Percentiles rank a stretch among this genome's conserved stretches.
Conservation (phyloP, 352 stramenopile species). For the Pythium myriotylum region DNA sequence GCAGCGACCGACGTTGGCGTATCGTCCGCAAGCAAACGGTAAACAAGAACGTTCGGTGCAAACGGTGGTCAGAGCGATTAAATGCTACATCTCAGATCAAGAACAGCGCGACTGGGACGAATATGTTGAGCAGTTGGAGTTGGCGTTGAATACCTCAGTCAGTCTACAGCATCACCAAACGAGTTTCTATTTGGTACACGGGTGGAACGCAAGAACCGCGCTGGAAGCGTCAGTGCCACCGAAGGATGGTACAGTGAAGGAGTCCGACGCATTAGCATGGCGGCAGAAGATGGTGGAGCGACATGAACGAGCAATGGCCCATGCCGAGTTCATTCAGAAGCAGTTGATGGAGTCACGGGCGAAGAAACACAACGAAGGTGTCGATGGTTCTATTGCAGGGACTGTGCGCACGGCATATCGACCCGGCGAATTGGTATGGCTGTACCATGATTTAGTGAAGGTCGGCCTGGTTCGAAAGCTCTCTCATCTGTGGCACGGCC, state of each 20-base stretch:
- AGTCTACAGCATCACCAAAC: too few species aligned
- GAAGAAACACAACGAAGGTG: neutral
- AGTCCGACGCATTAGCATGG: neutral
- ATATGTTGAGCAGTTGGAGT: neutral
- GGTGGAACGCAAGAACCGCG: neutral
- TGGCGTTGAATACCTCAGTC: neutral
- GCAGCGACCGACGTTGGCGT: neutral
- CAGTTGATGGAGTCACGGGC: slow-evolving; percentile 13
- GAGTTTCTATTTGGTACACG: too few species aligned
- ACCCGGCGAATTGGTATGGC: slow-evolving; percentile 12
- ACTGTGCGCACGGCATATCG: slow-evolving; percentile 4
- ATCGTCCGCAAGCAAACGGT: slow-evolving; percentile 1
- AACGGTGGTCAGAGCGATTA: neutral
- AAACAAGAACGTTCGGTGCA: neutral
- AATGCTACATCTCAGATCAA: neutral
- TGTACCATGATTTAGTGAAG: neutral
- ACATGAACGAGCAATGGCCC: neutral
- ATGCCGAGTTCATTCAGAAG: slow-evolving; percentile 3
- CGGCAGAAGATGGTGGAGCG: neutral
- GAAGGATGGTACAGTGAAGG: neutral
- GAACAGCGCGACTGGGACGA: neutral
- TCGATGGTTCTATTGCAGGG: neutral
- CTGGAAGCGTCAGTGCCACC: neutral
- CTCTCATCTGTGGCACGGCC: slow-evolving; percentile 14
- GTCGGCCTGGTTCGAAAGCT: slow-evolving; percentile 7